Evolutionary conservation across 306 rosid genomes (phyloP).

Genomic region (cucumber (Cucumis sativus)): Cucumber_9930_V3 NC_026660.2:25336001-25336500

Average conservation of each 20-base stretch:
- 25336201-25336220: background rate
- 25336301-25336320: conserved; percentile 39
- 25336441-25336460: background rate
- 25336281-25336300: conserved; percentile 68
- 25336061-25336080: conserved; percentile 63
- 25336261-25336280: conserved; percentile 66
- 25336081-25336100: conserved; percentile 53
- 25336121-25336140: conserved; percentile 69
- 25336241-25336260: conserved; percentile 55
- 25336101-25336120: conserved; percentile 82
- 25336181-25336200: background rate
- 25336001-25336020: conserved; percentile 49
- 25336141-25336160: conserved; percentile 74
- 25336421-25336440: background rate
- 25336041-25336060: conserved; percentile 67
- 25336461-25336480: background rate
- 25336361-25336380: conserved; percentile 65
- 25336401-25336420: conserved; percentile 56
- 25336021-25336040: conserved; percentile 67
- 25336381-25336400: conserved; percentile 54
- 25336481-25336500: conserved; percentile 55
- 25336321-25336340: conserved; percentile 74
- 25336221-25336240: background rate
- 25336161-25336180: conserved; percentile 40
- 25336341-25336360: conserved; percentile 43